These are phyloP conservation scores for Cladosporium sp. DNA, from an alignment of 2,329 filamentous ascomycete genomes.

Conservation along the genomic window DNA sequence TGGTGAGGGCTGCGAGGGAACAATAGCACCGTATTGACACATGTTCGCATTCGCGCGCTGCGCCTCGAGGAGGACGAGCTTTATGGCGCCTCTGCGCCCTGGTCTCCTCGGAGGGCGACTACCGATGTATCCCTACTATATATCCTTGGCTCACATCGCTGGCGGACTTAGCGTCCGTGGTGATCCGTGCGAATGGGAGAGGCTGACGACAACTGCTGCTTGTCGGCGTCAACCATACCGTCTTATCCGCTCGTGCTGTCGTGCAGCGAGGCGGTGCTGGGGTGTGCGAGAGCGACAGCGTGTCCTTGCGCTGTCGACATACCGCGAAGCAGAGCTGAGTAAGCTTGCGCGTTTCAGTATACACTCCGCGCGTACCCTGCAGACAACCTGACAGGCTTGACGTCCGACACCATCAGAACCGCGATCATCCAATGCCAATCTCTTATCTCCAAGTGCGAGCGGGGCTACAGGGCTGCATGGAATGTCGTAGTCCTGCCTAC, in stretches of 20 bases:
- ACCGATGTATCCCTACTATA: neutral
- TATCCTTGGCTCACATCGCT: slow-evolving; percentile 11
- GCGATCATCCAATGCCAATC: neutral
- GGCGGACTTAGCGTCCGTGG: neutral
- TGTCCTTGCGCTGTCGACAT: neutral
- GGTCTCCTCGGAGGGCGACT: neutral
- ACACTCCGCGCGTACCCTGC: neutral
- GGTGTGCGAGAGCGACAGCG: neutral
- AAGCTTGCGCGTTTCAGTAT: neutral
- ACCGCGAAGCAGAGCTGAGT: neutral
- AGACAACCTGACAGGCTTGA: neutral
- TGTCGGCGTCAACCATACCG: slow-evolving; percentile 2
- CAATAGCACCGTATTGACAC: too few species aligned
- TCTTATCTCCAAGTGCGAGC: neutral
- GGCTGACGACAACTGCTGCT: slow-evolving; percentile 3
- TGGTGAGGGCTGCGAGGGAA: neutral
- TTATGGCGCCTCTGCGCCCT: neutral
- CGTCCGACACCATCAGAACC: neutral
- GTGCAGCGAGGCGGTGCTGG: neutral
- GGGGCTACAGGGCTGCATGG: slow-evolving; percentile 1
- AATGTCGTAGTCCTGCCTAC: neutral
- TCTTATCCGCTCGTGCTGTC: neutral
- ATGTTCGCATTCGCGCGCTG: neutral
- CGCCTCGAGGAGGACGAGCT: neutral
- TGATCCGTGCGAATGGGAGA: neutral